Evolutionary conservation across 2,329 filamentous ascomycete genomes (phyloP).

Genomic region (Ceratocystis papillata): DNA sequence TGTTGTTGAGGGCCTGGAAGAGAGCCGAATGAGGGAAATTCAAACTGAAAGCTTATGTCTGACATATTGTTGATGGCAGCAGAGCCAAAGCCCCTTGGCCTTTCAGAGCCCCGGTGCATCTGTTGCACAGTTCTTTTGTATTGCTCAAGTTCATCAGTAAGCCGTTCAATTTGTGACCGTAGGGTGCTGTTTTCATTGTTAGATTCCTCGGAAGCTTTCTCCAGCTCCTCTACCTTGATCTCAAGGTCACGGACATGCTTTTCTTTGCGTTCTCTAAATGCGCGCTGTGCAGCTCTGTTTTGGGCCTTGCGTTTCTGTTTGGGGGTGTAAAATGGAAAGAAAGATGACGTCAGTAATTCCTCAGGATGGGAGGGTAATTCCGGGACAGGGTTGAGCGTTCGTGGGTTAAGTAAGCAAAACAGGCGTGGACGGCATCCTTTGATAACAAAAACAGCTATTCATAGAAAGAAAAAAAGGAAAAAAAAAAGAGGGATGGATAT

Average conservation of each 20-base stretch:
- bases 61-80: slow-evolving; percentile 49
- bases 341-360: slow-evolving; percentile 11
- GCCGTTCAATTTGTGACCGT: slow-evolving; percentile 75
- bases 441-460: not conserved
- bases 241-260: slow-evolving; percentile 80
- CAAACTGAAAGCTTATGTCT: slow-evolving; percentile 82
- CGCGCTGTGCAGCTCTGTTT: slow-evolving; percentile 82
- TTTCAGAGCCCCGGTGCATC: slow-evolving; percentile 32
- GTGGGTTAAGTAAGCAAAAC: not conserved
- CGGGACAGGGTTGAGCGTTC: not conserved
- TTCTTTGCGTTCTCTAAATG: slow-evolving; percentile 90
- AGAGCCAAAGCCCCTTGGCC: slow-evolving; percentile 34
- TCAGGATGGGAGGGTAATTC: not conserved
- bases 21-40: slow-evolving; percentile 87
- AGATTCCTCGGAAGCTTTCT: slow-evolving; percentile 71
- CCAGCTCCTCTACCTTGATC: slow-evolving; percentile 61
- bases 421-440: not conserved
- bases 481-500: slow-evolving; percentile 27
- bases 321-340: slow-evolving; percentile 18
- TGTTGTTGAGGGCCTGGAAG: slow-evolving; percentile 42
- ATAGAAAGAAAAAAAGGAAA: not conserved
- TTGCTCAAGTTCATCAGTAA: slow-evolving; percentile 74
- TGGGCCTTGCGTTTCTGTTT: slow-evolving; percentile 87
- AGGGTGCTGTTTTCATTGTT: slow-evolving; percentile 78
- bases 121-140: slow-evolving; percentile 78